Conservation (phyloP, 345 rosid species). For the Fremontodendron californicum region DNA sequence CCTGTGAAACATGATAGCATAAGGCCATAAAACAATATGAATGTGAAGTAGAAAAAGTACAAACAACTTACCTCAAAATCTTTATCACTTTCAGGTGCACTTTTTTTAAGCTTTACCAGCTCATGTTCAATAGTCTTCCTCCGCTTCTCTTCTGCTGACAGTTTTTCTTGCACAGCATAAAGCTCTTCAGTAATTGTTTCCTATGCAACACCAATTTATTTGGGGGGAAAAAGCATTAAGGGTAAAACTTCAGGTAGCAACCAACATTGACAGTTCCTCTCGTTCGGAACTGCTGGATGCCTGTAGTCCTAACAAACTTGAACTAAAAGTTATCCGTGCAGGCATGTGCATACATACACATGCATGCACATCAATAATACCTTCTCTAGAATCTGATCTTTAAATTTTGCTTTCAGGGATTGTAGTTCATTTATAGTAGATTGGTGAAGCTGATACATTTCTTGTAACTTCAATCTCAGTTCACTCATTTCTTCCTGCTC, state of each 20-base stretch:
- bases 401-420: slow-evolving; percentile 51
- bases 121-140: slow-evolving; percentile 63
- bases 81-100: slow-evolving; percentile 43
- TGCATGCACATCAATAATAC: slow-evolving; percentile 30
- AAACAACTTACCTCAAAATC: slow-evolving; percentile 47
- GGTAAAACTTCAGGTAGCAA: neutral
- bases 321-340: neutral
- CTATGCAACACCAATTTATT: slow-evolving; percentile 30
- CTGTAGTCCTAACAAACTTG: neutral
- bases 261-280: neutral
- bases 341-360: neutral
- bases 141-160: slow-evolving; percentile 61
- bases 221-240: neutral
- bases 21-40: slow-evolving; percentile 8
- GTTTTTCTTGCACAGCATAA: slow-evolving; percentile 47
- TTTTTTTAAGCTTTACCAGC: slow-evolving; percentile 54
- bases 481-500: slow-evolving; percentile 47
- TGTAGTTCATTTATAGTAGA: slow-evolving; percentile 48
- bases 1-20: slow-evolving; percentile 32
- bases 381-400: slow-evolving; percentile 58
- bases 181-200: slow-evolving; percentile 59
- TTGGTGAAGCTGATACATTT: slow-evolving; percentile 44
- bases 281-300: neutral
- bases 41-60: neutral
- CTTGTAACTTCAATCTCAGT: slow-evolving; percentile 45